Evolutionary conservation across 2,329 filamentous ascomycete species (phyloP), one percentile per base, ranked within the genome.

Genomic region (Penicillium verrucosum): DNA sequence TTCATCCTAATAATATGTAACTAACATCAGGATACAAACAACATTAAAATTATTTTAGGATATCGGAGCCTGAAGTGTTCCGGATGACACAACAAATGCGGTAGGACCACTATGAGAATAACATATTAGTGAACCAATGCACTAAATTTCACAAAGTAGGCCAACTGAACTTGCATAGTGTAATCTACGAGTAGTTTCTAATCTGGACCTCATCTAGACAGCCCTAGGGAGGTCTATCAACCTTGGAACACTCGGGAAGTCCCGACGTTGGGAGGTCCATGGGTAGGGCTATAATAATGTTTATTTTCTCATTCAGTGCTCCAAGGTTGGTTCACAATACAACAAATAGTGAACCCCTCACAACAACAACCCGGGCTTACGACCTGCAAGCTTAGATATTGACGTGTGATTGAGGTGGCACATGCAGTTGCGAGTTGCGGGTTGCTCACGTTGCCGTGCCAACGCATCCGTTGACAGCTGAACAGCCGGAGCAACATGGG

Each of bases 391-490:
- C 18, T 5, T 30, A 18, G 1, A 41, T 16, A 41, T 16, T 41
- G 5, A 29, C 5, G 16, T n/a, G 9, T 18, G 25, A 29, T 7
- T n/a, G 44, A 46, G 12, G 29, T 46, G 12, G 12, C 18, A n/a
- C 14, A 34, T 16, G 4, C 3, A 23, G 14, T 16, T 32, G 43
- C 21, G 5, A 23, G 14, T 16, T 32, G 43, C 21, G 18, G 29
- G 44, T 25, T 45, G 14, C 41, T n/a, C 21, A 18, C 30, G 50
- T 52, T 52, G 50, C 50, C 41, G 42, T 46, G 50, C 50, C 50
- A 52, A 52, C 50, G 50, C 4, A 37, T n/a, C 23, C 50, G 50
- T 52, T 52, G 50, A 52, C 50, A 52, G 30, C 40, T 44, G 12
- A 45, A 49, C 40, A 51, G 23, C 29, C 25, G 12, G 48, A 8